Evolutionary conservation across 2,329 filamentous ascomycete species (phyloP), one percentile per base, ranked within the genome.

Genomic region (Triangularia setosa): DNA sequence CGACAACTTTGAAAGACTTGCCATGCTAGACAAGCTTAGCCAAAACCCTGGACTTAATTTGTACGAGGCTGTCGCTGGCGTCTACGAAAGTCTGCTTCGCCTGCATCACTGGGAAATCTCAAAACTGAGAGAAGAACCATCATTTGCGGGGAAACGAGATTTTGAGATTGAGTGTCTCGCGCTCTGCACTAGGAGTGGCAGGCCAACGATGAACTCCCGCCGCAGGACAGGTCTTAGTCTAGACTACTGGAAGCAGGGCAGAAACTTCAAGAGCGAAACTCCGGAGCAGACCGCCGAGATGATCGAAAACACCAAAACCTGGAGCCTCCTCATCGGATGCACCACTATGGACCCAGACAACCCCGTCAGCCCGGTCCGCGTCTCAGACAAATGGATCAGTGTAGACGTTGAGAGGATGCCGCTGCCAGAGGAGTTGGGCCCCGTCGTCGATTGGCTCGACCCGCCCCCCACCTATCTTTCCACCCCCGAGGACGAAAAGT

Each of bases 351-450:
- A 79, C 53, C 40, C 40, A 48, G 75, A 77, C 4, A 69, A 73
- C 70, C 76, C 74, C 54, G 83, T 85, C 79, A 78, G 83, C 1
- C 84, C 90, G 0, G 83, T 93, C 24, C 85, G 91, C 18, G 83
- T 92, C 40, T 91, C 91, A 0, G 83, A 90, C 64, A 80, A 86
- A 62, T 95, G 91, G 91, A 85, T 95, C 59, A 87, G 88, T 8
- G 82, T 87, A 25, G 78, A 82, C 1, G 81, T 92, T n/a, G 81
- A 86, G 72, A 90, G 90, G 70, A 73, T 80, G 2, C 76, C 80
- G 67, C 79, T 77, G 48, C 80, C 76, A 8, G 74, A 80, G 67
- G 79, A 81, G 67, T 72, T 24, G 5, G 76, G 75, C 3, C 76
- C 76, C 2, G 77, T 86, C 33, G 74, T 89, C 35, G 87, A 92